Conservation (phyloP, 805 yeast species). For the Candida verbasci region DNA sequence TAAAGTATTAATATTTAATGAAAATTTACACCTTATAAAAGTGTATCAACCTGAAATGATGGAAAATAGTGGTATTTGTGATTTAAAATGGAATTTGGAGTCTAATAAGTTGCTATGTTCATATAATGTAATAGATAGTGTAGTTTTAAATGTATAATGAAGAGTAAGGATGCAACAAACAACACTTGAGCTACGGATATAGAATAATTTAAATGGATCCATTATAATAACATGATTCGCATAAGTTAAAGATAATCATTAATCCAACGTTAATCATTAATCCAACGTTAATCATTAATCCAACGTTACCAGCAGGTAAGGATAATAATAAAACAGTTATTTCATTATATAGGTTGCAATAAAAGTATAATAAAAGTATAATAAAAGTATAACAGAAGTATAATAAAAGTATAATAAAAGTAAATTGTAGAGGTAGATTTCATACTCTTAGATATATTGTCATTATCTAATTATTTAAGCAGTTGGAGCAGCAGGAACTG, state of each 20-base stretch:
- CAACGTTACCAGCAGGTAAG: slow-evolving; percentile 91
- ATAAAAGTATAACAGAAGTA: too few species aligned
- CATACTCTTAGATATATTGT: too few species aligned
- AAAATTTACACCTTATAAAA: slow-evolving; percentile 14
- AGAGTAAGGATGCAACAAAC: too few species aligned
- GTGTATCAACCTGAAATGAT: slow-evolving; percentile 6
- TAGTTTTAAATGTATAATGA: slow-evolving; percentile 11
- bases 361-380: too few species aligned
- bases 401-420: too few species aligned
- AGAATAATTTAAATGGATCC: slow-evolving; percentile 95
- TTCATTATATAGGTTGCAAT: too few species aligned
- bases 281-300: too few species aligned
- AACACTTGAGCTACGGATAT: too few species aligned
- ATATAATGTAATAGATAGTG: slow-evolving; percentile 31
- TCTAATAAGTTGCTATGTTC: slow-evolving; percentile 25
- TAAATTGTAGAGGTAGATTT: too few species aligned
- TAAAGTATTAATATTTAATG: slow-evolving; percentile 49
- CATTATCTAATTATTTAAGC: too few species aligned
- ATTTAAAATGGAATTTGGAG: slow-evolving; percentile 31
- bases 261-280: too few species aligned
- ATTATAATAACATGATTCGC: slow-evolving; percentile 88
- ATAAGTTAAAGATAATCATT: slow-evolving; percentile 87
- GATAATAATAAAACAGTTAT: slow-evolving; percentile 67
- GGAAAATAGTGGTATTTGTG: slow-evolving; percentile 29
- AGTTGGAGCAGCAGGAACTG: too few species aligned